These are phyloP conservation scores for Claviceps sorghi DNA, from an alignment of 2,329 filamentous ascomycete genomes.

Conservation along the genomic window DNA sequence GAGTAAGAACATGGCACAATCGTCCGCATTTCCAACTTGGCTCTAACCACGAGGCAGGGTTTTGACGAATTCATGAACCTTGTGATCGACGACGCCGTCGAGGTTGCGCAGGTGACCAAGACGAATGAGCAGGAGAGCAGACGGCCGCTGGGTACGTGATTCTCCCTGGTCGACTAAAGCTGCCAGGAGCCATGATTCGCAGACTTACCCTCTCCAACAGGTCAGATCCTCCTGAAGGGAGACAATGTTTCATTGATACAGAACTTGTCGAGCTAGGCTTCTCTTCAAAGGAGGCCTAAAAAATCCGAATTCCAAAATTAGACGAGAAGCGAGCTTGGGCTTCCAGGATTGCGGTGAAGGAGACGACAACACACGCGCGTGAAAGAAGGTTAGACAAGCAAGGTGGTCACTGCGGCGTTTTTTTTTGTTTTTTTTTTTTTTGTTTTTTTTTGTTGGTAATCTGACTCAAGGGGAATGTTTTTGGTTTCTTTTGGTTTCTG, in stretches of 20 bases:
- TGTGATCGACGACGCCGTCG: constrained; percentile 86
- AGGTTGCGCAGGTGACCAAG: constrained; percentile 77
- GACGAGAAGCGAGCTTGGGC: not conserved
- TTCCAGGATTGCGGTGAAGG: not conserved
- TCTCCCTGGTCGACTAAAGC: not conserved
- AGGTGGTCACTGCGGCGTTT: constrained; percentile 2
- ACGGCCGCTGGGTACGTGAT: constrained; percentile 55
- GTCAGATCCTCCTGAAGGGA: constrained; percentile 75
- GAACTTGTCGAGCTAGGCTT: constrained; percentile 14
- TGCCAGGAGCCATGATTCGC: not conserved
- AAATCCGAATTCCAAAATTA: too few species aligned
- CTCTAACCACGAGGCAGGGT: constrained; percentile 39
- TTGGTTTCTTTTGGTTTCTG: too few species aligned
- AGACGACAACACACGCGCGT: not conserved
- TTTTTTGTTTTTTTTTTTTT: not conserved
- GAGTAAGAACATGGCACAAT: constrained; percentile 39
- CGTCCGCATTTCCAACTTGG: not conserved
- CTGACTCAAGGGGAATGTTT: not conserved
- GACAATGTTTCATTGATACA: constrained; percentile 80
- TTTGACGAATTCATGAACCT: constrained; percentile 99
- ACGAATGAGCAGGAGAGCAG: constrained; percentile 60
- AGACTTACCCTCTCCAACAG: constrained; percentile 29
- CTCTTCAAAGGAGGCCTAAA: not conserved
- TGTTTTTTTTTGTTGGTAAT: not conserved
- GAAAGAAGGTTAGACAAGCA: not conserved